Evolutionary conservation across 78 protist species (phyloP).

Genomic region (Dictyostelium intermedium): DNA sequence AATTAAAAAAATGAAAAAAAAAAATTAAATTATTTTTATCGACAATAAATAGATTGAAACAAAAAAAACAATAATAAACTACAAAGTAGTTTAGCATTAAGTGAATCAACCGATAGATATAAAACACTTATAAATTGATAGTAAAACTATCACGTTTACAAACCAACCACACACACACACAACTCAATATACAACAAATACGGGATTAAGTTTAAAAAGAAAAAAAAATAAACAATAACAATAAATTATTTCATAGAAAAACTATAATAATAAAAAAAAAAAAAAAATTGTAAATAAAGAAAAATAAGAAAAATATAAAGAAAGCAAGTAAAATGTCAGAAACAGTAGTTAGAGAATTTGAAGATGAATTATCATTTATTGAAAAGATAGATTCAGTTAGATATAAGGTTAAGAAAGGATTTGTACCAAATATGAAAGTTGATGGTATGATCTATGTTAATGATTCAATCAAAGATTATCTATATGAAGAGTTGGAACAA

Average conservation of each 20-base stretch:
- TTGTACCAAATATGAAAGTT: conserved; percentile 91
- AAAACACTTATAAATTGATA: too few species aligned
- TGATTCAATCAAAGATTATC: conserved; percentile 59
- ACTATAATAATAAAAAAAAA: neutral
- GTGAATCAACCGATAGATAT: too few species aligned
- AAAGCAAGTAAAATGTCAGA: conserved; percentile 18
- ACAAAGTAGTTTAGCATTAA: neutral
- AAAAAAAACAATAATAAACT: neutral
- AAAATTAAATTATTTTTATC: too few species aligned
- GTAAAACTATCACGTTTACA: too few species aligned
- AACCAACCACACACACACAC: neutral
- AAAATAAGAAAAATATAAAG: neutral
- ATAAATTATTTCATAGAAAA: neutral
- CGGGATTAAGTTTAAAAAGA: neutral
- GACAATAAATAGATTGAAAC: too few species aligned
- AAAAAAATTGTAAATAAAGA: neutral
- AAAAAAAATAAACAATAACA: too few species aligned
- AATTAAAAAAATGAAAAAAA: too few species aligned
- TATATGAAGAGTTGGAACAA: conserved; percentile 91
- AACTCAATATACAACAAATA: neutral
- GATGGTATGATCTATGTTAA: conserved; percentile 91
- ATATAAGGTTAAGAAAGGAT: conserved; percentile 87
- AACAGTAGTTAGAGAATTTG: conserved; percentile 25
- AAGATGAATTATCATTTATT: conserved; percentile 77
- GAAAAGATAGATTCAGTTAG: conserved; percentile 66